A percentile compares a stretch with the other conserved stretches of the same genome.
phyloP scores from a whole-genome alignment of 805 yeast species.

The Saccharomycopsis javanensis region DNA sequence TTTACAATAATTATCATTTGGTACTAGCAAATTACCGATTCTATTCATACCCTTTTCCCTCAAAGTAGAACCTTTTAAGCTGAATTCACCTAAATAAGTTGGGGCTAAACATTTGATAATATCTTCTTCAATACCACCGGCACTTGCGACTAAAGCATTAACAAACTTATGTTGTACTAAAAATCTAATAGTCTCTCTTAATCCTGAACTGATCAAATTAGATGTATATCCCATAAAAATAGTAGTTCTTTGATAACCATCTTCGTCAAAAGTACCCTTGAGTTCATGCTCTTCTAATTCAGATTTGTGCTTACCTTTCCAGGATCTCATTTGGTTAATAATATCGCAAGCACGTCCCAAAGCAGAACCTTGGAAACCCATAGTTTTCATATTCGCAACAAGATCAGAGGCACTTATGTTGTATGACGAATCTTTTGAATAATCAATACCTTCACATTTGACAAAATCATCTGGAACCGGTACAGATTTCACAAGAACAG shows the following conservation, averaged over 20 bases:
- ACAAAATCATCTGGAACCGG: conserved; percentile 77
- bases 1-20: conserved; percentile 94
- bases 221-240: conserved; percentile 95
- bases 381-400: conserved; percentile 72
- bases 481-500: conserved; percentile 77
- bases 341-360: conserved; percentile 85
- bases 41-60: conserved; percentile 96
- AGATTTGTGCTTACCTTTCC: conserved; percentile 79
- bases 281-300: conserved; percentile 56
- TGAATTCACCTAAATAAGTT: conserved; percentile 87
- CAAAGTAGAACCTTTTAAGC: conserved; percentile 66
- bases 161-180: conserved; percentile 92
- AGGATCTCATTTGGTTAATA: conserved; percentile 80
- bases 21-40: conserved; percentile 93
- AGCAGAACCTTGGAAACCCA: conserved; percentile 96
- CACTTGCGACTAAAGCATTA: conserved; percentile 91
- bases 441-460: conserved; percentile 82
- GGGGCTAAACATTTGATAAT: conserved; percentile 94
- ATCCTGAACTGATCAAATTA: conserved; percentile 87
- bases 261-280: conserved; percentile 68
- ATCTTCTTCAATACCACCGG: conserved; percentile 98
- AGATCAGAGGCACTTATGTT: conserved; percentile 75
- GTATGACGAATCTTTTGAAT: conserved; percentile 64
- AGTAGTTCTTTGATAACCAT: conserved; percentile 76
- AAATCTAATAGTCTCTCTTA: conserved; percentile 81